Evolutionary conservation across 2,329 filamentous ascomycete genomes (phyloP).

Genomic region (Pseudogymnoascus pannorum): DNA sequence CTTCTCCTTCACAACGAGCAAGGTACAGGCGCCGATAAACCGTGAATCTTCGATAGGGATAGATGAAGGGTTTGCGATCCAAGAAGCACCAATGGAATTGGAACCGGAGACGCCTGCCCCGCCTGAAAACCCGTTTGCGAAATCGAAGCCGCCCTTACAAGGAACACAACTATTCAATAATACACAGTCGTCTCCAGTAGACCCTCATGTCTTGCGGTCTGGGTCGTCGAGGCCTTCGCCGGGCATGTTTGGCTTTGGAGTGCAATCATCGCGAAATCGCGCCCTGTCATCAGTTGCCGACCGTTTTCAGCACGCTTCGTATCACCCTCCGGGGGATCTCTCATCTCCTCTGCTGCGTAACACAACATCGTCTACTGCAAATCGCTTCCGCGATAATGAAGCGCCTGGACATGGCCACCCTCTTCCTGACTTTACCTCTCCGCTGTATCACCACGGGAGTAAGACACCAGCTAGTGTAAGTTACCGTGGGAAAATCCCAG

Average conservation of each 20-base stretch:
- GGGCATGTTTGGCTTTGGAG: constrained; percentile 1
- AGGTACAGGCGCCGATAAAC: background rate
- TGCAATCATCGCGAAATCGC: background rate
- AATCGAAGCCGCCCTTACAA: background rate
- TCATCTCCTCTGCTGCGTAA: background rate
- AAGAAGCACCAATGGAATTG: background rate
- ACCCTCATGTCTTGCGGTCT: background rate
- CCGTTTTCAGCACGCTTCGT: background rate
- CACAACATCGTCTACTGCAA: background rate
- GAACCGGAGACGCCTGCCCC: background rate
- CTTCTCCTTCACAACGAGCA: constrained; percentile 3
- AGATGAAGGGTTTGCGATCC: background rate
- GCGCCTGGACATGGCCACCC: background rate
- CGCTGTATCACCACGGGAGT: background rate
- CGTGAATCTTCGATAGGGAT: constrained; percentile 3
- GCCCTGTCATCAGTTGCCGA: background rate
- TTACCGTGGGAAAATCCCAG: background rate
- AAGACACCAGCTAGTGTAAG: background rate
- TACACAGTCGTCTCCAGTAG: constrained; percentile 3
- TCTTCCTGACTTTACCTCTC: background rate
- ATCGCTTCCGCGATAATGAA: background rate
- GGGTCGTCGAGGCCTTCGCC: background rate
- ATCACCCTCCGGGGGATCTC: background rate
- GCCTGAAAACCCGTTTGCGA: constrained; percentile 4
- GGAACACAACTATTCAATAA: background rate